Evolutionary conservation across 768 basidiomycete genomes (phyloP).

Genomic region (Crucibulum laeve): DNA sequence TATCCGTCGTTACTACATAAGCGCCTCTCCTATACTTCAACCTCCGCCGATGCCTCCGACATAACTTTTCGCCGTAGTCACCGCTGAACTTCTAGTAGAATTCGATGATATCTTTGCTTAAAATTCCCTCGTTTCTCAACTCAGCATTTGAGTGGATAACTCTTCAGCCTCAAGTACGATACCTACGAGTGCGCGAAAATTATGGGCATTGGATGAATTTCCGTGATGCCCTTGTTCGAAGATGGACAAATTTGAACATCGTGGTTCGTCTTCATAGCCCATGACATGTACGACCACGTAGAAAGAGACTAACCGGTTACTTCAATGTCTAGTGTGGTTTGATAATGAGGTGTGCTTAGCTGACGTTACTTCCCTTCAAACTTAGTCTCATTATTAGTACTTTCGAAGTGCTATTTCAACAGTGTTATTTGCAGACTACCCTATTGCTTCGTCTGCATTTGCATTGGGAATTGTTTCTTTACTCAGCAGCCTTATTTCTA

Average conservation of each 20-base stretch:
- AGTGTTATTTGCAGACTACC: slow-evolving; percentile 7
- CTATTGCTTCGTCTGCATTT: slow-evolving; percentile 3
- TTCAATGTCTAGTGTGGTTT: not conserved
- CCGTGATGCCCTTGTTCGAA: slow-evolving; percentile 6
- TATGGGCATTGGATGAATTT: slow-evolving; percentile 7
- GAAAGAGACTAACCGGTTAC: not conserved
- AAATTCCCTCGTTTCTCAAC: not conserved
- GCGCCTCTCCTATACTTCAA: no score
- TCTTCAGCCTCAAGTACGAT: not conserved
- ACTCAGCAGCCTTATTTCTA: slow-evolving; percentile 9
- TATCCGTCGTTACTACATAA: no score
- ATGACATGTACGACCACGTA: not conserved
- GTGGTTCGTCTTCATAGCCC: slow-evolving; percentile 3
- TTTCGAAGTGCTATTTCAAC: slow-evolving; percentile 7
- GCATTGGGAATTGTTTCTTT: slow-evolving; percentile 6
- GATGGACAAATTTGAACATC: slow-evolving; percentile 9
- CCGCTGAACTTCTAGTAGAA: no score
- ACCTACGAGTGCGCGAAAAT: not conserved
- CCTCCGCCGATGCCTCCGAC: no score
- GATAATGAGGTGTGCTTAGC: not conserved
- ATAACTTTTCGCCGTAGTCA: no score
- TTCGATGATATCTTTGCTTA: no score
- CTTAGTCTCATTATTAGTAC: not conserved
- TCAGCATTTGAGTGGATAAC: slow-evolving; percentile 1
- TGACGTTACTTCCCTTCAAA: not conserved